phyloP scores from a whole-genome alignment of 1,284 basidiomycete genomes.

The Austropuccinia psidii region DNA sequence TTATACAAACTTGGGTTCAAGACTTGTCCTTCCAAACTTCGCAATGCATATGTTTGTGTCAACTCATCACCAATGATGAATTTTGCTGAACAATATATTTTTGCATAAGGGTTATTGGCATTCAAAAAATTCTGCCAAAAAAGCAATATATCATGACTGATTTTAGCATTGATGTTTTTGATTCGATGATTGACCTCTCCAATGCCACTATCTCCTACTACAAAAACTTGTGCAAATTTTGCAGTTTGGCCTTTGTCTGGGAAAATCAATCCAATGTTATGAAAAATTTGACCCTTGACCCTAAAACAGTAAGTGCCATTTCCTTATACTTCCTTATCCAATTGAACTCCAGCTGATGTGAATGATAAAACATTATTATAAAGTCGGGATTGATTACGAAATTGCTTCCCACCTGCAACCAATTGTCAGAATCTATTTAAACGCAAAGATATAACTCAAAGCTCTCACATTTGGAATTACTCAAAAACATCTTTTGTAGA shows the following conservation, averaged over 20 bases:
- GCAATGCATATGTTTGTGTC: not conserved
- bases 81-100: not conserved
- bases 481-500: too few relatives aligned
- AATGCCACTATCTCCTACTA: not conserved
- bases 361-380: not conserved
- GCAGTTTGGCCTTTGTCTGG: not conserved
- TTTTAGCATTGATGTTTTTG: not conserved
- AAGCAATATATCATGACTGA: not conserved
- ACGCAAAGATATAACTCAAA: too few relatives aligned
- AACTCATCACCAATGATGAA: not conserved
- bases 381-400: not conserved
- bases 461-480: too few relatives aligned
- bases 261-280: not conserved
- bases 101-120: not conserved
- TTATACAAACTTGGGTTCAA: not conserved
- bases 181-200: not conserved
- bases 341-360: not conserved
- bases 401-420: not conserved
- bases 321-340: not conserved
- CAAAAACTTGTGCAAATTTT: slow-evolving; percentile 6
- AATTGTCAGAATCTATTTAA: too few relatives aligned
- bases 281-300: not conserved
- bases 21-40: not conserved
- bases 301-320: not conserved
- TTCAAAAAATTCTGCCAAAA: not conserved